A percentile compares a stretch with the other conserved stretches of the same genome.
phyloP scores from a whole-genome alignment of 352 stramenopile species.

The Phytophthora hybrid region DNA sequence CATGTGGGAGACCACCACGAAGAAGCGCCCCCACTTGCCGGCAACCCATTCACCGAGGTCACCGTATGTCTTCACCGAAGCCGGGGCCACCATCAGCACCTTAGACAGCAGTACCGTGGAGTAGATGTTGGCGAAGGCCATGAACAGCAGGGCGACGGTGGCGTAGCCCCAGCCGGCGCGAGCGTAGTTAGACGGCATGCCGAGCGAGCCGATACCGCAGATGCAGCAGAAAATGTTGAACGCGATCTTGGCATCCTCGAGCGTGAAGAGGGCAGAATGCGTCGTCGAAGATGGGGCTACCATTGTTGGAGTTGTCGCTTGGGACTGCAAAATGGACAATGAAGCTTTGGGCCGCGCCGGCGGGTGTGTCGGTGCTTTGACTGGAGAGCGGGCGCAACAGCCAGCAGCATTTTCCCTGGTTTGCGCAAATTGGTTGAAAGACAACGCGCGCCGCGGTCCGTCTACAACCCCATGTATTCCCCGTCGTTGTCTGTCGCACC shows the following conservation, averaged over 20 bases:
- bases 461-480: constrained; percentile 21
- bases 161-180: constrained; percentile 49
- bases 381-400: constrained; percentile 22
- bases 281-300: constrained; percentile 10
- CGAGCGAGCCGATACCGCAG: constrained; percentile 61
- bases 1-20: constrained; percentile 51
- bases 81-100: constrained; percentile 57
- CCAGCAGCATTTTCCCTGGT: constrained; percentile 35
- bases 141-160: constrained; percentile 54
- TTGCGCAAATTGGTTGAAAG: constrained; percentile 29
- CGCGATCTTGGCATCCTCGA: constrained; percentile 56
- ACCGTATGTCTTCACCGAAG: constrained; percentile 54
- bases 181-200: constrained; percentile 66
- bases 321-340: constrained; percentile 27
- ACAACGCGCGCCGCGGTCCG: constrained; percentile 20
- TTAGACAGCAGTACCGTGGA: constrained; percentile 55
- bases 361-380: constrained; percentile 20
- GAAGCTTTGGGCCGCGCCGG: background rate
- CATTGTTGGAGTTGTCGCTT: constrained; percentile 10
- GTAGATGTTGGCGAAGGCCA: constrained; percentile 60
- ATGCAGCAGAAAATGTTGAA: constrained; percentile 62
- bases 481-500: constrained; percentile 24
- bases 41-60: constrained; percentile 59
- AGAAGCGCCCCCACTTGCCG: constrained; percentile 44
- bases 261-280: constrained; percentile 45